Conservation (phyloP, 208 protist species). For the Sergeia podlipaevii region DNA sequence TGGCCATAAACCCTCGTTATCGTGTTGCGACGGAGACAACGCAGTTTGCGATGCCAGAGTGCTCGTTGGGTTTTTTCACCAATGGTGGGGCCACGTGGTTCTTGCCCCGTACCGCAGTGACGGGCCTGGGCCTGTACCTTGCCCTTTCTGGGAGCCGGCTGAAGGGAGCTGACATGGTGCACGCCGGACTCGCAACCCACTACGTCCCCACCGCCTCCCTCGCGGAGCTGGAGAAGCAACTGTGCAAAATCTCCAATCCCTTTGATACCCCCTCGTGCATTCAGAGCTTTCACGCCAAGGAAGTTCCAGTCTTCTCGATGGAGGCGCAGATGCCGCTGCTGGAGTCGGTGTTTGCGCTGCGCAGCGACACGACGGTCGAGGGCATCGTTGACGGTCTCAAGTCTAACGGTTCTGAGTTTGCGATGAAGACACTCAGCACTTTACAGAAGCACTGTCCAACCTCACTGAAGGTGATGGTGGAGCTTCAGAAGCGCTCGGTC, state of each 20-base stretch:
- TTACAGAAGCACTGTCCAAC: conserved; percentile 38
- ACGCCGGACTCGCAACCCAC: conserved; percentile 66
- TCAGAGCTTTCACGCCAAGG: conserved; percentile 18
- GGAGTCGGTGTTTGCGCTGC: conserved; percentile 31
- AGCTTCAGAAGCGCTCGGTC: conserved; percentile 22
- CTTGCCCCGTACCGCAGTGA: conserved; percentile 22
- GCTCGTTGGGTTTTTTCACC: conserved; percentile 59
- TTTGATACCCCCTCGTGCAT: conserved; percentile 22
- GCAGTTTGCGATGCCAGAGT: conserved; percentile 84
- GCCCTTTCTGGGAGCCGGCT: conserved; percentile 60
- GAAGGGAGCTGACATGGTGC: conserved; percentile 57
- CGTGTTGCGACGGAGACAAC: conserved; percentile 61
- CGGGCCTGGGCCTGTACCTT: conserved; percentile 52
- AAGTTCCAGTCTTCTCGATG: conserved; percentile 33
- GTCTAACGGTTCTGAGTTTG: conserved; percentile 19
- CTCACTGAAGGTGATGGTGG: conserved; percentile 39
- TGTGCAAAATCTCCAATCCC: conserved; percentile 11
- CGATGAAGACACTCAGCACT: conserved; percentile 13
- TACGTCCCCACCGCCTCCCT: conserved; percentile 32
- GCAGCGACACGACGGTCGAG: conserved; percentile 27
- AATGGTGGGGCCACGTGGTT: conserved; percentile 59
- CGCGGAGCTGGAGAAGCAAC: conserved; percentile 19
- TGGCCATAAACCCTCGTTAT: conserved; percentile 51
- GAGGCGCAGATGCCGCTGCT: conserved; percentile 32
- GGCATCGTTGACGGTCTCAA: conserved; percentile 32